Base-by-base conservation (phyloP, 2,329 filamentous ascomycete genomes). In the Pseudocercospora eumusae region DNA sequence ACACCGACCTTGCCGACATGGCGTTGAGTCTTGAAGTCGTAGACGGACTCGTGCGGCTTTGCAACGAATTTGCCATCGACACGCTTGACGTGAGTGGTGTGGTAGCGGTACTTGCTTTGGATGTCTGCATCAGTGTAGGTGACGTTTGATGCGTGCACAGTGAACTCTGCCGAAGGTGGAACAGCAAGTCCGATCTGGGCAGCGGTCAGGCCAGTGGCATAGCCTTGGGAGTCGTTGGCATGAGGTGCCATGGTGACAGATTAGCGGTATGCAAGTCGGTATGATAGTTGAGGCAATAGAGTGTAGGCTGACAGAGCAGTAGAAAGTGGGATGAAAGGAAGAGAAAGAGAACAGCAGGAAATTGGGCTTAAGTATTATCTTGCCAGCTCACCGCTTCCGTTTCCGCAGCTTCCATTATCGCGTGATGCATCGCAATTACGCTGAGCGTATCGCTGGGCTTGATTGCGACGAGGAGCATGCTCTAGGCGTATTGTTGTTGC, bases 11-110 rank as follows among this genome's bases (percentile, higher is more conserved):
- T 96, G 79, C 92, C 92, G 63, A 98, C 86, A 79, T 90, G 91
- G 77, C 93, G 92, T 76, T 96, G 90, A 74, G 95, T 91, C 85
- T 96, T 96, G 89, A 99, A 98, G 83, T 97, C 89, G 78, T 98
- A 99, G 70, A 88, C 81, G 66, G 90, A 95, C 81, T 96, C 90
- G 79, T 90, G 90, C 73, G 95, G 95, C 65, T 86, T 88, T 64
- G 92, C 95, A 63, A 93, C 85, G 77, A 89, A 88, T 78, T 89
- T 90, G 76, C 92, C 93, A 70, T 83, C 83, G 72, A 85, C 84
- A 74, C 86, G 84, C 69, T 85, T 84, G 73, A 99, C 88, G 71
- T 86, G 86, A 62, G 95, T 98, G 73, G 95, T 98, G 77, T 93
- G 92, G 81, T 99, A 99, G 70, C 90, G 92, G 82, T 98, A 99